Conservation (phyloP, 2,329 filamentous ascomycete species). For the Pyricularia pennisetigena region DNA sequence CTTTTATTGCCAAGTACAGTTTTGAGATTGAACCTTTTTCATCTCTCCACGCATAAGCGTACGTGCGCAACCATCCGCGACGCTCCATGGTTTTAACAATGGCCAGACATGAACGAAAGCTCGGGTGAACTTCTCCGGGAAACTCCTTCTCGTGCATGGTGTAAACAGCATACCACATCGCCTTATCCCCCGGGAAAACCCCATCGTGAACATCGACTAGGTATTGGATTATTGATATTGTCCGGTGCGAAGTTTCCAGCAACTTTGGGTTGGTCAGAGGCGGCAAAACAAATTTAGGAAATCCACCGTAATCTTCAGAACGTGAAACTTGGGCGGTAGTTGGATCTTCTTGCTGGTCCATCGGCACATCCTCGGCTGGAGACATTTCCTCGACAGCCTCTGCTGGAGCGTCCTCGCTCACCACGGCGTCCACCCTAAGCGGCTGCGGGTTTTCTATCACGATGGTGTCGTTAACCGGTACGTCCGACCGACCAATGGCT, state of each 20-base stretch:
- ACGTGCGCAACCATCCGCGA: conserved; percentile 24
- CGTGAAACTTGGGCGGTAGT: not conserved
- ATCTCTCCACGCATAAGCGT: conserved; percentile 33
- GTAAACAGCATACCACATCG: conserved; percentile 37
- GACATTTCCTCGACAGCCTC: not conserved
- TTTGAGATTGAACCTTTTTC: conserved; percentile 30
- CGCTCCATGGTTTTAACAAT: conserved; percentile 28
- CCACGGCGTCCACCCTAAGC: not conserved
- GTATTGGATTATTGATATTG: conserved; percentile 29
- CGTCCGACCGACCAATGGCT: conserved; percentile 1
- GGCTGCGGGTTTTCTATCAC: not conserved
- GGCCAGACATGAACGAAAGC: conserved; percentile 25
- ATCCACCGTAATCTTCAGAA: not conserved
- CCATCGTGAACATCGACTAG: conserved; percentile 31
- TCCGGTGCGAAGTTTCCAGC: conserved; percentile 15
- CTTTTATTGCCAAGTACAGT: conserved; percentile 32
- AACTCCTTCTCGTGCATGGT: conserved; percentile 34
- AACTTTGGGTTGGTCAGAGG: not conserved
- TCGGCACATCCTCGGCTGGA: not conserved
- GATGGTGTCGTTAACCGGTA: conserved; percentile 3
- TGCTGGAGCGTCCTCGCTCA: not conserved
- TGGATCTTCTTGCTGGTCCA: not conserved
- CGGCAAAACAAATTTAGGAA: conserved; percentile 1
- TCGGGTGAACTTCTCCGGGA: conserved; percentile 27
- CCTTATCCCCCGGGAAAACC: conserved; percentile 39